A percentile compares a stretch with the other conserved stretches of the same genome.
Conservation (phyloP, 1,284 basidiomycete genomes). For the Trichosporon sp. region DNA sequence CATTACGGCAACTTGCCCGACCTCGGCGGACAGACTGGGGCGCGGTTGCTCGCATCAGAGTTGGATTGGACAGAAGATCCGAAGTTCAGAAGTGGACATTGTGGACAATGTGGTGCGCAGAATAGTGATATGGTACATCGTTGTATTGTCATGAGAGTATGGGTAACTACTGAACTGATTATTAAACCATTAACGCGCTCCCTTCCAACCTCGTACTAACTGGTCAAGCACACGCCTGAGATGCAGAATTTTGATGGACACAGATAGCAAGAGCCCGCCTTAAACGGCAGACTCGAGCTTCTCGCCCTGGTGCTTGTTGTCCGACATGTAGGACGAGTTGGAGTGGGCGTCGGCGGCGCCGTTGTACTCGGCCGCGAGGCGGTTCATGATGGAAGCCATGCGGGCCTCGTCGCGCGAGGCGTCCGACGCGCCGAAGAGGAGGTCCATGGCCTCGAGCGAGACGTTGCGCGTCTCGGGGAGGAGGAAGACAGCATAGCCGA, state of each 20-base stretch:
- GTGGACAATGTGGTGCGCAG: background rate
- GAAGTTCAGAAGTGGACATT: no score
- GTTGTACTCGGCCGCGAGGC: constrained; percentile 27
- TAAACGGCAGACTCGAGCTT: constrained; percentile 9
- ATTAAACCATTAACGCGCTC: constrained; percentile 14
- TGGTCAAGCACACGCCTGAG: background rate
- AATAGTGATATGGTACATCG: constrained; percentile 18
- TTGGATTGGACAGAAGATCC: no score
- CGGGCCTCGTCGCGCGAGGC: constrained; percentile 30
- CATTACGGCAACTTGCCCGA: no score
- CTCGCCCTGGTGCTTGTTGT: constrained; percentile 17
- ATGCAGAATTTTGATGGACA: background rate
- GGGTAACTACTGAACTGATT: constrained; percentile 9
- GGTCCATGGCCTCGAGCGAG: constrained; percentile 35
- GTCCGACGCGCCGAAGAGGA: constrained; percentile 33
- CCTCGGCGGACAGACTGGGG: no score
- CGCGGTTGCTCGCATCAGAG: no score
- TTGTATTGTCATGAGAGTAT: constrained; percentile 6
- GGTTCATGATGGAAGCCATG: constrained; percentile 28
- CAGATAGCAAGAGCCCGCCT: background rate
- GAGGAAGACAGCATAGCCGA: constrained; percentile 34
- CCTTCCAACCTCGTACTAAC: background rate
- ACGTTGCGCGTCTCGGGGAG: constrained; percentile 37
- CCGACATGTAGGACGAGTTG: constrained; percentile 1
- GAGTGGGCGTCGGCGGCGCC: constrained; percentile 16